These are phyloP conservation scores for Mycena latifolia DNA, from an alignment of 768 basidiomycete genomes.

Conservation along the genomic window DNA sequence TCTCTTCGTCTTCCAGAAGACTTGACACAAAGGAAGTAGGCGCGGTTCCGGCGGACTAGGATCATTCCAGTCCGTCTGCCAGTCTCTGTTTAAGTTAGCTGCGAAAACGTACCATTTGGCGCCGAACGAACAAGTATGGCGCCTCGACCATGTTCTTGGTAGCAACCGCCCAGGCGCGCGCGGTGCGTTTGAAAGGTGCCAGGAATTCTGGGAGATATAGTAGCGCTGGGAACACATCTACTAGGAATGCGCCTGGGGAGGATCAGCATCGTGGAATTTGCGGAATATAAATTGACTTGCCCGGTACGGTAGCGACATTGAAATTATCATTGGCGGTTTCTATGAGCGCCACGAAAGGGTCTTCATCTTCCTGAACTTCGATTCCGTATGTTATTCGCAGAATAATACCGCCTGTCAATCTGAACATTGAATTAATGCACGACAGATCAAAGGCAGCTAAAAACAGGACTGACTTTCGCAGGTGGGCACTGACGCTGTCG, in stretches of 20 bases:
- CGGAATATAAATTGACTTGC: constrained; percentile 37
- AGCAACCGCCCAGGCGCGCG: constrained; percentile 53
- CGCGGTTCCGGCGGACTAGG: constrained; percentile 56
- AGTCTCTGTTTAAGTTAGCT: too few species aligned
- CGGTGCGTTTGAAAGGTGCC: constrained; percentile 62
- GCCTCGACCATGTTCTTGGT: constrained; percentile 54
- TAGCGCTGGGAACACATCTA: constrained; percentile 58
- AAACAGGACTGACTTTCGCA: constrained; percentile 55
- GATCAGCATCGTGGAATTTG: too few species aligned
- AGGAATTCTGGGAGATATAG: constrained; percentile 66
- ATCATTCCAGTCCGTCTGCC: not conserved
- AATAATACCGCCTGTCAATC: constrained; percentile 66
- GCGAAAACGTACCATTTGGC: constrained; percentile 57
- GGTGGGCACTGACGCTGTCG: constrained; percentile 45
- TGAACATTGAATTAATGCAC: constrained; percentile 31
- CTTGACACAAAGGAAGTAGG: constrained; percentile 58
- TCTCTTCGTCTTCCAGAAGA: constrained; percentile 51
- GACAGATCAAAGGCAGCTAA: not conserved
- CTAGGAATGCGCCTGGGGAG: constrained; percentile 49
- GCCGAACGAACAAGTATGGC: constrained; percentile 58
- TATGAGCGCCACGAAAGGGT: constrained; percentile 65
- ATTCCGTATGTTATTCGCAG: constrained; percentile 69
- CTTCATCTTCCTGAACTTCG: constrained; percentile 63
- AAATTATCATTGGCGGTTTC: constrained; percentile 67
- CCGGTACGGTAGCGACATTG: constrained; percentile 60